phyloP scores from a whole-genome alignment of 176 grass and related monocot species.

The Puya raimondii region DNA sequence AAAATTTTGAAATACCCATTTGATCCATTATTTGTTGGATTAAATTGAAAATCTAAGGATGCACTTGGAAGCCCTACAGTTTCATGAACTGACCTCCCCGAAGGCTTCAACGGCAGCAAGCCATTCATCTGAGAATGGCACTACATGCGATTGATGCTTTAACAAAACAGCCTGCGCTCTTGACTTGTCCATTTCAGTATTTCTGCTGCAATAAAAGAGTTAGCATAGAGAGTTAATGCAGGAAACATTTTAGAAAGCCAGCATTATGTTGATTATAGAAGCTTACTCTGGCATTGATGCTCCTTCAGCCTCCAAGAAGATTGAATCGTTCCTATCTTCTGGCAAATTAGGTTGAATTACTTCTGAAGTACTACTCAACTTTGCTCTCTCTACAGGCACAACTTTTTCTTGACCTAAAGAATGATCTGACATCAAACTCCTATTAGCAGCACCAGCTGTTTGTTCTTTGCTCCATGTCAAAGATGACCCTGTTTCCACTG shows the following conservation, averaged over 20 bases:
- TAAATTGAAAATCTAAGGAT: slow-evolving; percentile 13
- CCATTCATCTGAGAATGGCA: slow-evolving; percentile 89
- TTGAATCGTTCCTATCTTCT: slow-evolving; percentile 19
- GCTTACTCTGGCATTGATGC: slow-evolving; percentile 11
- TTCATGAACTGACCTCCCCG: slow-evolving; percentile 57
- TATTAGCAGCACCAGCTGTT: slow-evolving; percentile 8
- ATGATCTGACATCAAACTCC: not conserved
- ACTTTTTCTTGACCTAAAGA: slow-evolving; percentile 2
- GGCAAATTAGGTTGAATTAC: slow-evolving; percentile 8
- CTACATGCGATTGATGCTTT: slow-evolving; percentile 39
- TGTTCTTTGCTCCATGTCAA: slow-evolving; percentile 13
- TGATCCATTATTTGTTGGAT: slow-evolving; percentile 6
- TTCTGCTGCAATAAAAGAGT: slow-evolving; percentile 32
- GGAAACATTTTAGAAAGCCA: slow-evolving; percentile 9
- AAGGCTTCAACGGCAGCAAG: slow-evolving; percentile 57
- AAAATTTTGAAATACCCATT: not conserved
- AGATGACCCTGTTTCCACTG: not conserved
- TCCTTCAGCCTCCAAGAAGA: not conserved
- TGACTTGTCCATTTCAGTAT: slow-evolving; percentile 12
- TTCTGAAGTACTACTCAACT: slow-evolving; percentile 11
- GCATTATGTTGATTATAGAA: not conserved
- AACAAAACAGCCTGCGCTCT: slow-evolving; percentile 21
- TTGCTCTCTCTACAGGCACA: slow-evolving; percentile 15
- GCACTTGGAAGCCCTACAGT: not conserved
- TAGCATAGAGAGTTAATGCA: slow-evolving; percentile 17